Base-by-base conservation (phyloP, 257 asterid species). In the Anisodus tanguticus region DNA sequence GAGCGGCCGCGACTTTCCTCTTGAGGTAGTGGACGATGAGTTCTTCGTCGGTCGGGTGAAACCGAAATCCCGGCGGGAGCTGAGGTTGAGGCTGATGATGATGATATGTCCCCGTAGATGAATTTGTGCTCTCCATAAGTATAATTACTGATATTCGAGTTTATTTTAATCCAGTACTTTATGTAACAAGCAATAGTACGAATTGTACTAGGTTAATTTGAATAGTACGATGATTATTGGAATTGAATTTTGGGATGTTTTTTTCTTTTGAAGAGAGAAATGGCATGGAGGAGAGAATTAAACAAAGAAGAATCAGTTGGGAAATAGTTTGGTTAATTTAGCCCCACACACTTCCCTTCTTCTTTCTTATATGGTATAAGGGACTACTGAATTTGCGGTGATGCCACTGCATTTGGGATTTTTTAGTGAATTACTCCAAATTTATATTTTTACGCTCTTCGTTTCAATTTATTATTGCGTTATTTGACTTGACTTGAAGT, bases 31-130 rank as follows among this genome's bases (percentile, higher is more conserved):
- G 92, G 35, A 92, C 92, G 37, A 92, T 91, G 31, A 91, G 89
- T 43, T 92, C 96, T 83, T 92, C 96, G 68, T 92, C 94, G 15
- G 95, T 92, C 9, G 95, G 95, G 79, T 89, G 95, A 90, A 92
- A 91, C 0, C 94, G 90, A 57, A 91, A 91, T 0, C 96, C 94
- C 80, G 96, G 96, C 19, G 92, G 93, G 13, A 92, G 92, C 76
- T 88, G 93, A 15, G 95, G 93, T 83, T 92, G 93, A 22, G 26
- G 26, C 26, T 22, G 26, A 22, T 22, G 26, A 22, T 22, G 26
- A 78, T 81, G 90, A 0, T 5, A 31, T 37, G 91, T 83, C 0
- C 88, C 89, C 3, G 86, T 85, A 10, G 95, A 91, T 8, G 91
- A 88, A 85, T 91, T 91, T 15, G 87, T 86, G 87, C 94, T 91